A percentile compares a stretch with the other conserved stretches of the same genome.
Conservation (phyloP, 192 early-diverging fungal species). For the Backusella australiensis region DNA sequence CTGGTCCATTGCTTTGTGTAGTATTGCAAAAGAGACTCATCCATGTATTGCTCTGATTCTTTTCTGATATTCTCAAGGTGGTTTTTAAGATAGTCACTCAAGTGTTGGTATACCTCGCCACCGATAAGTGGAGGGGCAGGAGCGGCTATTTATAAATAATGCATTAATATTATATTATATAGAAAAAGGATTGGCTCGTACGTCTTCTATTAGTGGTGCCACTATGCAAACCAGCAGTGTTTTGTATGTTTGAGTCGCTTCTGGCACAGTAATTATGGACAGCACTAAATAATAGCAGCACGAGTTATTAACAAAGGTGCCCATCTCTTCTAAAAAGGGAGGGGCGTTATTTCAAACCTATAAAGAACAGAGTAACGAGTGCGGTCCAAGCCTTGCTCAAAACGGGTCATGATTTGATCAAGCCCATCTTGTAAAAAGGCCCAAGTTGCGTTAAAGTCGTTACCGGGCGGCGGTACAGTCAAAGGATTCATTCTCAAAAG, state of each 20-base stretch:
- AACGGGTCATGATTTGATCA: conserved; percentile 75
- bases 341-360: conserved; percentile 56
- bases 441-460: conserved; percentile 69
- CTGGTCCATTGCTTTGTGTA: conserved; percentile 90
- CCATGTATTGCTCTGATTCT: conserved; percentile 62
- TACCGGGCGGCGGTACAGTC: conserved; percentile 49
- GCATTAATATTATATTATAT: background rate
- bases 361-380: conserved; percentile 81
- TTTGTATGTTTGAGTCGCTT: conserved; percentile 10
- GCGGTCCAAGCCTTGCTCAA: conserved; percentile 72
- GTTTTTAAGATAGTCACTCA: conserved; percentile 53
- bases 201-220: background rate
- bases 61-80: conserved; percentile 50
- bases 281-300: conserved; percentile 4
- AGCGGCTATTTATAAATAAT: background rate
- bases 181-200: background rate
- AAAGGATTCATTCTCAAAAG: conserved; percentile 15
- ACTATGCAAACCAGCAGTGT: background rate
- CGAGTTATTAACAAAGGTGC: too few relatives aligned
- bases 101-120: conserved; percentile 50
- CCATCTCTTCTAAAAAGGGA: background rate
- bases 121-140: conserved; percentile 54
- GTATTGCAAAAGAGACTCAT: conserved; percentile 81
- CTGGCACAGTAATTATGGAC: conserved; percentile 30
- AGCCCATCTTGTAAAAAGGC: conserved; percentile 70